phyloP scores from a whole-genome alignment of 163 green algal species.

The Botryococcus braunii region DNA sequence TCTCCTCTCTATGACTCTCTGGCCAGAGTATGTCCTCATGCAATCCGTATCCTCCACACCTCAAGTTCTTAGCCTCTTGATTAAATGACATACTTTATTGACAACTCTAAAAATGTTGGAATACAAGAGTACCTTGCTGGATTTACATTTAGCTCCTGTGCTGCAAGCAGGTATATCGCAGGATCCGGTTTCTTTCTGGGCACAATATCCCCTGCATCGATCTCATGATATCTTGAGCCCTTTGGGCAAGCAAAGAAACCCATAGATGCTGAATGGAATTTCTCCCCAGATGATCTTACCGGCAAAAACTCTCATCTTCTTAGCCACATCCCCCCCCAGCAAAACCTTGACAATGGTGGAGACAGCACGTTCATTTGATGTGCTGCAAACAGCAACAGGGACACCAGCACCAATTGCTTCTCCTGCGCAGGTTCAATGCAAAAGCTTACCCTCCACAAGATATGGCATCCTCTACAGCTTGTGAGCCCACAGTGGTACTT shows the following conservation, averaged over 20 bases:
- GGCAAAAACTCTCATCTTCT: constrained; percentile 55
- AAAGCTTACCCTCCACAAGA: background rate
- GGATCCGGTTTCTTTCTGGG: constrained; percentile 95
- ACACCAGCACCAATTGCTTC: constrained; percentile 75
- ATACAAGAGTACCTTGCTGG: constrained; percentile 50
- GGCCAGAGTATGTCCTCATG: too few species aligned
- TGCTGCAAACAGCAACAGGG: constrained; percentile 93
- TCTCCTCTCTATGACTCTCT: too few species aligned
- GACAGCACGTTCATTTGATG: constrained; percentile 92
- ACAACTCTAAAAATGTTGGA: too few species aligned
- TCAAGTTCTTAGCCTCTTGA: too few species aligned
- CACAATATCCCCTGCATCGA: constrained; percentile 87
- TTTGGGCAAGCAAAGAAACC: too few species aligned
- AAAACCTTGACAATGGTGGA: constrained; percentile 84
- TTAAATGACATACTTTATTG: too few species aligned
- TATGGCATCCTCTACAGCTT: background rate
- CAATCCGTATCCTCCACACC: too few species aligned
- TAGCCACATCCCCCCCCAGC: constrained; percentile 62
- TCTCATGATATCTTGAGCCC: background rate
- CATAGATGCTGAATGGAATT: too few species aligned
- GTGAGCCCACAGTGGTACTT: background rate
- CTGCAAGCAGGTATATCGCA: constrained; percentile 82
- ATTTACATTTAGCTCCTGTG: constrained; percentile 60
- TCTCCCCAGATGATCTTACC: too few species aligned
- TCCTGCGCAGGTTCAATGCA: constrained; percentile 9